These are phyloP conservation scores for Hyparrhenia diplandra DNA, from an alignment of 176 grass and related monocot genomes.

Conservation along the genomic window DNA sequence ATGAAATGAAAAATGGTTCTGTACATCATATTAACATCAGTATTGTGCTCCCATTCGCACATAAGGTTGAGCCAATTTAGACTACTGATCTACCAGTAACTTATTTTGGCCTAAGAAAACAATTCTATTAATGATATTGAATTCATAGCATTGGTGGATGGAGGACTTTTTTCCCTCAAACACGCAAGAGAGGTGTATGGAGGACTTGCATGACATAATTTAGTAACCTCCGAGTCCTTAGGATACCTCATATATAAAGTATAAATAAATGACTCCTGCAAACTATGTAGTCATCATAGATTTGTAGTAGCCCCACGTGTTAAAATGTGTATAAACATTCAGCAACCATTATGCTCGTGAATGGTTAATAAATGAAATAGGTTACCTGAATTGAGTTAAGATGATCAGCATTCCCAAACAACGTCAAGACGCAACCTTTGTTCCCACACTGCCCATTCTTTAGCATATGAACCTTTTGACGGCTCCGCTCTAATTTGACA, in stretches of 20 bases:
- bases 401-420: conserved; percentile 68
- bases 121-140: background rate
- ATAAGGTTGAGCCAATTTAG: background rate
- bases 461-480: conserved; percentile 84
- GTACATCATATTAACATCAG: background rate
- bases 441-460: conserved; percentile 88
- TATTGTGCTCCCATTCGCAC: background rate
- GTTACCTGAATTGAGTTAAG: conserved; percentile 90
- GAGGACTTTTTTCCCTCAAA: background rate
- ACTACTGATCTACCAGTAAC: background rate
- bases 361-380: conserved; percentile 14
- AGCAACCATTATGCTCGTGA: background rate
- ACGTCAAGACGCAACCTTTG: conserved; percentile 53
- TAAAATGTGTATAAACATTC: background rate
- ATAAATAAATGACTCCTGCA: background rate
- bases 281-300: background rate
- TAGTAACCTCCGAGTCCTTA: background rate
- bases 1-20: background rate
- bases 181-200: background rate
- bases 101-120: background rate
- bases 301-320: background rate
- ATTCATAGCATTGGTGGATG: background rate
- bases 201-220: background rate
- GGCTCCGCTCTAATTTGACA: conserved; percentile 74
- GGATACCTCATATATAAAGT: background rate